Evolutionary conservation across 116 monocot species (phyloP), one percentile per base, ranked within the genome.

Genomic region (Cymodocea nodosa): DNA sequence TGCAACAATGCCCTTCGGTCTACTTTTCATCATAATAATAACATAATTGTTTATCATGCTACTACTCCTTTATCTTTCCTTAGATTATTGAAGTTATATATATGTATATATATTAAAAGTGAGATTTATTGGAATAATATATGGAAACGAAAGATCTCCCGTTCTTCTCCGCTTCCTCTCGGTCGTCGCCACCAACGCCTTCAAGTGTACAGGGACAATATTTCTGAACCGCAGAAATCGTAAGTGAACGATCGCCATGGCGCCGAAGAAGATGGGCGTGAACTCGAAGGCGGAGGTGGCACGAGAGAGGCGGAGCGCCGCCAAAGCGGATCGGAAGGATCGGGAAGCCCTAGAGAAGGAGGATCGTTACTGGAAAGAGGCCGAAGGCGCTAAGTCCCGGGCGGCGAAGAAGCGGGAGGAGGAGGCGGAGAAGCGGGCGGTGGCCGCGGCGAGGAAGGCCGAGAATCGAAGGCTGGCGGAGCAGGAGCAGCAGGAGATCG

Each of bases 231-330:
- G n/a, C n/a, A n/a, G n/a, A n/a, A n/a, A n/a, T n/a, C n/a, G n/a
- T n/a, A n/a, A n/a, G n/a, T n/a, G n/a, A n/a, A n/a, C n/a, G 30
- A 30, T 48, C 50, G 13, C 48, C 22, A 64, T 64, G 23, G 44
- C 60, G 88, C 95, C 98, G 85, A 98, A 98, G 84, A 98, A 98
- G 80, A 82, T 98, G 89, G 84, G 92, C 25, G 57, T 73, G 44
- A 98, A 98, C 81, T 69, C 87, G 23, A 98, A 98, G 82, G 92
- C 89, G 50, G 92, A 98, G 75, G 92, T 77, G 22, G 86, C 92
- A 10, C 83, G 92, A 23, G 80, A 78, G 25, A 83, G 89, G 3
- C 70, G 68, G 66, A 75, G 80, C 77, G 82, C 80, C 3, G 59
- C 75, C 40, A 92, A 98, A 73, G 22, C 78, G 20, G 92, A 92